Base-by-base conservation (phyloP, 306 rosid genomes). In the Hippophae gyantsensis region DNA sequence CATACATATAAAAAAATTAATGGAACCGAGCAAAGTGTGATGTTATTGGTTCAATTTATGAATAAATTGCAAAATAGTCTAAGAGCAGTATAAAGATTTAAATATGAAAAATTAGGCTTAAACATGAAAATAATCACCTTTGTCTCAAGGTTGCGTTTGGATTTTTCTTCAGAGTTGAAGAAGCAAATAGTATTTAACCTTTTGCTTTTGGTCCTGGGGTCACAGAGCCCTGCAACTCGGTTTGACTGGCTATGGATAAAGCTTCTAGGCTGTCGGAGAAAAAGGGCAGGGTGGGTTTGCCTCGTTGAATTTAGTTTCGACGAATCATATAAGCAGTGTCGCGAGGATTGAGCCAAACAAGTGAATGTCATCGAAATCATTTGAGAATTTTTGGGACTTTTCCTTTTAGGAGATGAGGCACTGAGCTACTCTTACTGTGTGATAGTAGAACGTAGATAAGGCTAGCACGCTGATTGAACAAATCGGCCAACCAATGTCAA, bases 91-190 rank as follows among this genome's bases (percentile, higher is more conserved):
- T 3, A 49, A 49, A 23, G 14, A 49, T 6, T 7, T 49, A 7
- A 13, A 11, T 49, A 9, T 13, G 38, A 32, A 32, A 32, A 32
- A 32, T 32, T 32, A 32, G 38, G 38, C 6, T 9, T 11, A 54
- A 59, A 45, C 14, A 41, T 26, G 60, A 38, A 68, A 50, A 61
- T 68, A 41, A 18, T 6, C 48, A 80, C 98, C 89, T 80, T 75
- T 45, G 52, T 78, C 42, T 76, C 70, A 50, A 69, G 47, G 38
- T 79, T 66, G 60, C 62, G 49, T 52, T 73, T 74, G 46, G 92
- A 67, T 43, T 79, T 79, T 2, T 84, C 82, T 58, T 69, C 62
- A 12, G 84, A 63, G 9, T 57, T 86, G 77, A 74, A 76, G 74
- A 80, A 80, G 76, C 86, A 80, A 69, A 84, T 43, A 1, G 81